Conservation (phyloP, 2,329 filamentous ascomycete species). For the Ascochyta viciae-villosae region DNA sequence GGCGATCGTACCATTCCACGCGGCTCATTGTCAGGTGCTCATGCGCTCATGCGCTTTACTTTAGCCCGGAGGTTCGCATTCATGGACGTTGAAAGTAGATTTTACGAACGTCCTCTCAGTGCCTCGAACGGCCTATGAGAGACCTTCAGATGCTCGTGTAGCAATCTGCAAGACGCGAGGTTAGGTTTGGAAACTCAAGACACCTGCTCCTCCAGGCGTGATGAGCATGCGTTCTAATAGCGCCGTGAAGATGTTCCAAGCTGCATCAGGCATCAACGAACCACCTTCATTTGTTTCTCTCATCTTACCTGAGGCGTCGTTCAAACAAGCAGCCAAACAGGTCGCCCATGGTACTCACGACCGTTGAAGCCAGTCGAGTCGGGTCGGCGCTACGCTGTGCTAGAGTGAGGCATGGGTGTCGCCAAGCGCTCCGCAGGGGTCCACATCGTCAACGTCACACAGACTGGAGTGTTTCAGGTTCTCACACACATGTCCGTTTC, state of each 20-base stretch:
- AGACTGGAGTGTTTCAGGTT: constrained; percentile 19
- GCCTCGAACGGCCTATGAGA: too few relatives aligned
- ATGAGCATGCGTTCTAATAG: background rate
- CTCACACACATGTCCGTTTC: constrained; percentile 1
- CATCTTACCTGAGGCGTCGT: constrained; percentile 7
- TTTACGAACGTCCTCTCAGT: background rate
- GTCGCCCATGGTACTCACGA: background rate
- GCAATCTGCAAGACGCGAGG: background rate
- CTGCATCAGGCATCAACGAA: constrained; percentile 1
- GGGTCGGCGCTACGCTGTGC: constrained; percentile 2
- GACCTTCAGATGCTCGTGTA: background rate
- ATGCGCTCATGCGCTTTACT: background rate
- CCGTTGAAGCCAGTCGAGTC: constrained; percentile 7
- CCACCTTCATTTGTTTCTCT: constrained; percentile 1
- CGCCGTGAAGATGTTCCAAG: background rate
- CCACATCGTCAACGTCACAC: constrained; percentile 12
- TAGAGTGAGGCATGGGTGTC: constrained; percentile 3
- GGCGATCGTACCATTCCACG: constrained; percentile 1
- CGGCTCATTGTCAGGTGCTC: background rate
- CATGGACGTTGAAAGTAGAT: background rate
- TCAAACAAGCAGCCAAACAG: constrained; percentile 3
- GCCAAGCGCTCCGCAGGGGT: constrained; percentile 3
- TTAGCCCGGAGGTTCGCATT: background rate
- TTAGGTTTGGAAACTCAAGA: background rate
- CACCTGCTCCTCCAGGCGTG: background rate